Percentiles rank a stretch among this genome's conserved stretches.
Evolutionary conservation across 805 yeast genomes (phyloP).

Genomic region (Metschnikowia lachancei): DNA sequence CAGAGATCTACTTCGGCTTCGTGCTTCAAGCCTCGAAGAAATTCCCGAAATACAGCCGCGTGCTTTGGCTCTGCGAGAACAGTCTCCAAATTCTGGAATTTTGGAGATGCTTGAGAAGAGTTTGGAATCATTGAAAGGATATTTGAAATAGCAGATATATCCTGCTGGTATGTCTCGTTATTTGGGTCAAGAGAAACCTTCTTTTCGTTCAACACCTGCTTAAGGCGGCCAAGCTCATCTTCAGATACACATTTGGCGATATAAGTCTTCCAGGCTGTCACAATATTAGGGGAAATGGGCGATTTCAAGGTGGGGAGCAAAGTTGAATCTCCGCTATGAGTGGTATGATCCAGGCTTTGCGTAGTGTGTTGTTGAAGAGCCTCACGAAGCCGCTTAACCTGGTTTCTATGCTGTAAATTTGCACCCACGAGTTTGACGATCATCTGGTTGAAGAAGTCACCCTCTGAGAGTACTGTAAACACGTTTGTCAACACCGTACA

Average conservation of each 20-base stretch:
- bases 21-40: slow-evolving; percentile 11
- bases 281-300: slow-evolving; percentile 4
- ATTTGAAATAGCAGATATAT: slow-evolving; percentile 2
- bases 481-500: slow-evolving; percentile 50
- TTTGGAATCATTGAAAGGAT: not conserved
- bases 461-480: slow-evolving; percentile 56
- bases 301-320: slow-evolving; percentile 5
- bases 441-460: slow-evolving; percentile 73
- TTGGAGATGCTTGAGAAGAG: not conserved
- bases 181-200: slow-evolving; percentile 2
- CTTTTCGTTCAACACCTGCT: not conserved
- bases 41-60: slow-evolving; percentile 17
- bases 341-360: slow-evolving; percentile 6
- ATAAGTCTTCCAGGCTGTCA: slow-evolving; percentile 6
- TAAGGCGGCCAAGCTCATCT: not conserved
- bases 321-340: not conserved
- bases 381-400: slow-evolving; percentile 67
- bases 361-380: slow-evolving; percentile 65
- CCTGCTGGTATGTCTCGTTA: not conserved
- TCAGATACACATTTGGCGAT: slow-evolving; percentile 2
- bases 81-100: slow-evolving; percentile 8
- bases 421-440: slow-evolving; percentile 59
- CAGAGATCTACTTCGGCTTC: slow-evolving; percentile 51
- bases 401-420: slow-evolving; percentile 67
- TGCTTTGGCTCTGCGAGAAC: slow-evolving; percentile 11